phyloP scores from a whole-genome alignment of 768 basidiomycete species.

The Leccinum disarticulatum region DNA sequence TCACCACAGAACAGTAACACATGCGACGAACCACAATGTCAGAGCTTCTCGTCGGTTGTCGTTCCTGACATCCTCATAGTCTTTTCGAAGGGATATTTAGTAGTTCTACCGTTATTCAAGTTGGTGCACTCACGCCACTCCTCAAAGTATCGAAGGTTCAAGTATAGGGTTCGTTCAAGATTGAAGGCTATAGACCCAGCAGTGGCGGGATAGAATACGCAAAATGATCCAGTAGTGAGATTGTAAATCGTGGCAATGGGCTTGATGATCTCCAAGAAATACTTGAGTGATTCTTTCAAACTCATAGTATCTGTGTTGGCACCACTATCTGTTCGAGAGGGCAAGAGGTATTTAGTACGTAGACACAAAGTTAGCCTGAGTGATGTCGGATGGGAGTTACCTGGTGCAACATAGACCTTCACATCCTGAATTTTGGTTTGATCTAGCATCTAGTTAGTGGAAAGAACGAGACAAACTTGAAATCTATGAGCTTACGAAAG shows the following conservation, averaged over 20 bases:
- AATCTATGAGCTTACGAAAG: no score
- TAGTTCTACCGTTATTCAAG: neutral
- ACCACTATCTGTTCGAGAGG: no score
- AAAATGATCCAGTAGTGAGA: constrained; percentile 67
- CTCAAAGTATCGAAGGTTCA: constrained; percentile 81
- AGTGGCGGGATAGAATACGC: constrained; percentile 67
- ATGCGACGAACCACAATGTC: neutral
- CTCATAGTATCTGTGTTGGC: no score
- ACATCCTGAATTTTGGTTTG: no score
- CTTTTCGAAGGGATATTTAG: neutral
- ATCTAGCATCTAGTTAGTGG: no score
- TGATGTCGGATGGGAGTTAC: no score
- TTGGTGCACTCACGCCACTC: constrained; percentile 67
- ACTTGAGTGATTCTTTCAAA: no score
- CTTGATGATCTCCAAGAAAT: constrained; percentile 52
- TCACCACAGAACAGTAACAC: no score
- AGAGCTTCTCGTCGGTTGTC: neutral
- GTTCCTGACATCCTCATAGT: constrained; percentile 3
- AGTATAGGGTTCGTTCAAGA: constrained; percentile 74
- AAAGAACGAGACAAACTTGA: no score
- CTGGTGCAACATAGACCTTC: no score
- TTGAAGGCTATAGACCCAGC: constrained; percentile 91
- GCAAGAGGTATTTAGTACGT: no score
- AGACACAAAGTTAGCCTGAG: no score
- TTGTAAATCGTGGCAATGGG: constrained; percentile 66